Evolutionary conservation across 805 yeast species (phyloP).

Genomic region (Ogataea methanolica): DNA sequence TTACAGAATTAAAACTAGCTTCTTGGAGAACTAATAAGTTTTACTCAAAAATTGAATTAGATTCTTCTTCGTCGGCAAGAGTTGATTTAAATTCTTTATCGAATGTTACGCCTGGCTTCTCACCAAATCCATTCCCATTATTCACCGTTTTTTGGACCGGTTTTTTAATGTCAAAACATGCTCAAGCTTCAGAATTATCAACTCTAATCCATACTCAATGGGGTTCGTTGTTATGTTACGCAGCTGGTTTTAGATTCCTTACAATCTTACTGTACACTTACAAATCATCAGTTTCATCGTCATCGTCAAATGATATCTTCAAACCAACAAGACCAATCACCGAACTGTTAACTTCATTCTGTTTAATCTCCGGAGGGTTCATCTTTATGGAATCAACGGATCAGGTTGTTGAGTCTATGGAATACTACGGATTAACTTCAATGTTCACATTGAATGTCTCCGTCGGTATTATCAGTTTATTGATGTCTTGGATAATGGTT

Average conservation of each 20-base stretch:
- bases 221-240: slow-evolving; percentile 84
- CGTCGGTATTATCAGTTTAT: slow-evolving; percentile 69
- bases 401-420: slow-evolving; percentile 76
- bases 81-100: slow-evolving; percentile 13
- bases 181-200: slow-evolving; percentile 74
- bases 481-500: slow-evolving; percentile 86
- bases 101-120: slow-evolving; percentile 62
- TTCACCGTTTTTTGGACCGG: slow-evolving; percentile 97
- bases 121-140: slow-evolving; percentile 93
- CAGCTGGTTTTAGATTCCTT: slow-evolving; percentile 67
- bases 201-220: slow-evolving; percentile 85
- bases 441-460: slow-evolving; percentile 90
- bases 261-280: slow-evolving; percentile 57
- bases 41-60: slow-evolving; percentile 9
- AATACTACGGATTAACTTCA: slow-evolving; percentile 74
- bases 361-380: slow-evolving; percentile 81
- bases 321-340: slow-evolving; percentile 75
- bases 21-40: slow-evolving; percentile 47
- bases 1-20: slow-evolving; percentile 64
- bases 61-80: slow-evolving; percentile 1
- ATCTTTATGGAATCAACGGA: slow-evolving; percentile 91
- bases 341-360: slow-evolving; percentile 74
- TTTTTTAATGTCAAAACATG: slow-evolving; percentile 88
- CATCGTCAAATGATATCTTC: slow-evolving; percentile 12
- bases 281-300: slow-evolving; percentile 30